phyloP scores from a whole-genome alignment of 345 rosid species.

The Carallia brachiata region DNA sequence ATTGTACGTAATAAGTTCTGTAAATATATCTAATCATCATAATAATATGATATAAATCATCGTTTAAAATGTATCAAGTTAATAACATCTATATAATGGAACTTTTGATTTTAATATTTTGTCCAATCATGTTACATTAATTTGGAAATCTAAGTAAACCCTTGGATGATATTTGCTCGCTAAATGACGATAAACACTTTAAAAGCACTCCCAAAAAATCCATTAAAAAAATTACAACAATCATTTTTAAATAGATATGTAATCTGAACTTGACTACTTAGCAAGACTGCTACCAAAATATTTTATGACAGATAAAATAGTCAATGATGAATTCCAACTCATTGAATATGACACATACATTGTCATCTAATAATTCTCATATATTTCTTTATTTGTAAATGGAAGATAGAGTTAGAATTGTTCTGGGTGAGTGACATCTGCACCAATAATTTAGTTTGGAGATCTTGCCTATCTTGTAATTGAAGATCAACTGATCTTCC shows the following conservation, averaged over 20 bases:
- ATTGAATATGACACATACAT: slow-evolving; percentile 1
- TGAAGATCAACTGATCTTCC: slow-evolving; percentile 8
- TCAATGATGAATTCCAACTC: not conserved
- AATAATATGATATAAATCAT: no score
- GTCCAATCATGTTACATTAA: slow-evolving; percentile 22
- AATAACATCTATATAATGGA: no score
- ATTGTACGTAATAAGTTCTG: not conserved
- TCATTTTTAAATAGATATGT: not conserved
- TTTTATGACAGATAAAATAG: not conserved
- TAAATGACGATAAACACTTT: slow-evolving; percentile 7
- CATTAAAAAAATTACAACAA: not conserved
- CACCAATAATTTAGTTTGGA: slow-evolving; percentile 13
- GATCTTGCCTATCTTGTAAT: slow-evolving; percentile 3
- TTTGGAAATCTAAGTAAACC: slow-evolving; percentile 27
- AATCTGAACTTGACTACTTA: slow-evolving; percentile 5
- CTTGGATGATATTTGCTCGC: slow-evolving; percentile 24
- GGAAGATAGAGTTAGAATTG: no score
- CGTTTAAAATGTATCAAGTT: no score
- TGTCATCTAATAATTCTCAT: not conserved
- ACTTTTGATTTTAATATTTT: slow-evolving; percentile 3
- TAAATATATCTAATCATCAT: no score
- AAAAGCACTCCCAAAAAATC: not conserved
- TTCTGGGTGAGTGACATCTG: slow-evolving; percentile 5
- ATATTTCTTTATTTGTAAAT: not conserved
- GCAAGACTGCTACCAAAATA: not conserved